Conservation (phyloP, 139 green algal genomes). For the Auxenochlorella protothecoides region DNA sequence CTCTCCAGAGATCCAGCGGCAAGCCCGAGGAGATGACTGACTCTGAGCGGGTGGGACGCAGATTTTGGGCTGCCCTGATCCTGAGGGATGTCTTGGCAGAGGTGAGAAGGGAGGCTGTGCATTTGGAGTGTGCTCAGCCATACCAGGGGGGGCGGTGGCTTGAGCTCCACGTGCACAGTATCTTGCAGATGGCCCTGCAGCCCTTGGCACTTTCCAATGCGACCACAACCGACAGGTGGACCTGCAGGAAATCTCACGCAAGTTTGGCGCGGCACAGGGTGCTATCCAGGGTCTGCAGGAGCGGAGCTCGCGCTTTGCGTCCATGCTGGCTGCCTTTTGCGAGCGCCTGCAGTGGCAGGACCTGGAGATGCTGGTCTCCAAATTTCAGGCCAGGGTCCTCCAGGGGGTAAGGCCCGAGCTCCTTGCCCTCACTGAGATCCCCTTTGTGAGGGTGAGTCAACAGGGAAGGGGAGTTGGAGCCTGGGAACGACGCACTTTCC, state of each 20-base stretch:
- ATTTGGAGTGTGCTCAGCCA: no score
- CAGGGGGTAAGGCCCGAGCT: slow-evolving; percentile 57
- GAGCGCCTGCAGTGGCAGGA: slow-evolving; percentile 58
- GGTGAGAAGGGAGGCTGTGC: slow-evolving; percentile 7
- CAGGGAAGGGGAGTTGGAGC: no score
- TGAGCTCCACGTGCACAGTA: no score
- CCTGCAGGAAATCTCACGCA: slow-evolving; percentile 29
- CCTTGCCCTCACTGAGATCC: slow-evolving; percentile 67
- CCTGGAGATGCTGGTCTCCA: slow-evolving; percentile 61
- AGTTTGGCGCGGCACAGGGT: slow-evolving; percentile 34
- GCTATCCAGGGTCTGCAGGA: slow-evolving; percentile 37
- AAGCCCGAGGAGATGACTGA: slow-evolving; percentile 5
- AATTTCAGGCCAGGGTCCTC: slow-evolving; percentile 59
- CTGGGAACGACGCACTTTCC: no score
- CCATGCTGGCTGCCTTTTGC: slow-evolving; percentile 71
- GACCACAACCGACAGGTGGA: slow-evolving; percentile 21
- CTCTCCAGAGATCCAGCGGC: no score
- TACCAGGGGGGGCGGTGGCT: no score
- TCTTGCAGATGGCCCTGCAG: no score
- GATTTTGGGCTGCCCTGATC: slow-evolving; percentile 56
- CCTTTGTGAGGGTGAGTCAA: slow-evolving; percentile 32
- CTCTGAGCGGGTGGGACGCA: slow-evolving; percentile 35
- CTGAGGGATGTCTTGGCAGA: slow-evolving; percentile 66
- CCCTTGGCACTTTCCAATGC: no score
- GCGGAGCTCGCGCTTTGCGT: slow-evolving; percentile 34